A percentile compares a stretch with the other conserved stretches of the same genome.
Conservation (phyloP, 352 stramenopile genomes). For the Aphanomyces cochlioides region DNA sequence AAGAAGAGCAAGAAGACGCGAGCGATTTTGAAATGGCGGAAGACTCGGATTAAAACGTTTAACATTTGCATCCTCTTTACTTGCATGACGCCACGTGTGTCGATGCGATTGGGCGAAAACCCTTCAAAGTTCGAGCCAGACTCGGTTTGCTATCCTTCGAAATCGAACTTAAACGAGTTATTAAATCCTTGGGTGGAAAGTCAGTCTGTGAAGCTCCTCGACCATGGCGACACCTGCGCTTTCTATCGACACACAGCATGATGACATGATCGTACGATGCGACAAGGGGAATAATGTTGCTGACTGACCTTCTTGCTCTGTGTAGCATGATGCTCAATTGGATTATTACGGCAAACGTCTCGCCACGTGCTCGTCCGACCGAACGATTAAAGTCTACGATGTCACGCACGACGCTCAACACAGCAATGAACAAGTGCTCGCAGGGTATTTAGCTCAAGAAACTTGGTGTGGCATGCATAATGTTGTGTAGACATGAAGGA, state of each 20-base stretch:
- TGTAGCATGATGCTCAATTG: constrained; percentile 95
- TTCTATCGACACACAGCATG: constrained; percentile 96
- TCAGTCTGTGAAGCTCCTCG: constrained; percentile 26
- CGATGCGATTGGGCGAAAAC: not conserved
- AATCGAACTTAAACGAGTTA: constrained; percentile 21
- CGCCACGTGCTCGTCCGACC: constrained; percentile 97
- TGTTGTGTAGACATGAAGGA: constrained; percentile 83
- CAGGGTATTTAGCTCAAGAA: constrained; percentile 42
- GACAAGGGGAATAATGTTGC: not conserved
- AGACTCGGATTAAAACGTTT: constrained; percentile 19
- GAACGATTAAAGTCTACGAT: constrained; percentile 97
- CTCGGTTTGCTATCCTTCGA: constrained; percentile 1
- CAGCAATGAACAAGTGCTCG: constrained; percentile 78
- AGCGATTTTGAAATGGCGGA: constrained; percentile 26
- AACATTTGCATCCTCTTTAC: not conserved
- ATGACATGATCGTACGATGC: constrained; percentile 92
- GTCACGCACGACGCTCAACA: constrained; percentile 89
- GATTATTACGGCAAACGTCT: constrained; percentile 99
- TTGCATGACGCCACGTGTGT: constrained; percentile 14
- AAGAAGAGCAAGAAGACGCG: constrained; percentile 18
- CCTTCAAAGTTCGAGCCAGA: not conserved
- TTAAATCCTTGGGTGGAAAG: constrained; percentile 21
- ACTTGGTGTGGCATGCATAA: too few species aligned
- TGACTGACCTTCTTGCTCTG: not conserved
- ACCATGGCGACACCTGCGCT: constrained; percentile 81